phyloP scores from a whole-genome alignment of 495 filamentous ascomycete genomes.

The Neurospora tetraspora region DNA sequence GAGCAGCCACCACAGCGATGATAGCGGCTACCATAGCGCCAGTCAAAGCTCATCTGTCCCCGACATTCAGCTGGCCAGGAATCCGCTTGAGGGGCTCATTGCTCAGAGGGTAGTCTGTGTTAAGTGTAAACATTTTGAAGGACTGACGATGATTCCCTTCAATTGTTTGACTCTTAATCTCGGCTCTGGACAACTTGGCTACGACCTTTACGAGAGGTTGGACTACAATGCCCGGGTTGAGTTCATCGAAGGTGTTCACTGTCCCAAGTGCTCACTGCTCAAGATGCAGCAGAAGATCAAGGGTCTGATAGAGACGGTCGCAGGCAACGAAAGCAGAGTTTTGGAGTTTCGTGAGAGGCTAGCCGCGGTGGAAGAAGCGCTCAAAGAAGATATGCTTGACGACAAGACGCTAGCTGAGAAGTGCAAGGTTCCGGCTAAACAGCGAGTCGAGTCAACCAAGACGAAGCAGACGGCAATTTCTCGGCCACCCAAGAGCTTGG shows the following conservation, averaged over 20 bases:
- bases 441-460: constrained; percentile 62
- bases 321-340: constrained; percentile 8
- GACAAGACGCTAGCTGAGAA: constrained; percentile 63
- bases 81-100: constrained; percentile 76
- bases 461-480: constrained; percentile 82
- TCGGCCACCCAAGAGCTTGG: constrained; percentile 65
- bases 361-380: constrained; percentile 50
- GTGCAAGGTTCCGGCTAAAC: constrained; percentile 63
- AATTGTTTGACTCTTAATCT: constrained; percentile 86
- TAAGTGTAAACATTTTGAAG: constrained; percentile 75
- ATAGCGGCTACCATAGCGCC: constrained; percentile 38
- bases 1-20: constrained; percentile 35
- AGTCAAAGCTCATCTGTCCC: constrained; percentile 12
- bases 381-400: constrained; percentile 71
- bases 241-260: constrained; percentile 77
- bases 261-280: constrained; percentile 79
- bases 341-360: constrained; percentile 39
- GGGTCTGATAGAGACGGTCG: constrained; percentile 22
- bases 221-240: constrained; percentile 81
- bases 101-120: constrained; percentile 88
- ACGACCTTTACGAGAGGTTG: constrained; percentile 66
- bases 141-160: constrained; percentile 80
- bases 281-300: constrained; percentile 27
- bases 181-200: constrained; percentile 38
- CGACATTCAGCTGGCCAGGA: constrained; percentile 21